Base-by-base conservation (phyloP, 345 rosid genomes). In the Adansonia digitata region DNA sequence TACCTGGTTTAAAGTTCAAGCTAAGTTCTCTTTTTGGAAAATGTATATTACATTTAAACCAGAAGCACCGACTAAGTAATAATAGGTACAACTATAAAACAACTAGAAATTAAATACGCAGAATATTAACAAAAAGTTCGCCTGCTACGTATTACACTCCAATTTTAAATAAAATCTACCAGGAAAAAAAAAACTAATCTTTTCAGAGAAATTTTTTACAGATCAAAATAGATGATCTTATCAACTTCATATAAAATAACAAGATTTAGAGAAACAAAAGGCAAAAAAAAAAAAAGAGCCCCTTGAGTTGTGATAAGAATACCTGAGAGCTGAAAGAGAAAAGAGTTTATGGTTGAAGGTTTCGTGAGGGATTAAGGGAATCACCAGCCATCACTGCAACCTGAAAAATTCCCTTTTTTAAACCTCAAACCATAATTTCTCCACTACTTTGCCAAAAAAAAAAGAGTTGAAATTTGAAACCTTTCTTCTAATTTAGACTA, bases 291-390 rank as follows among this genome's bases (percentile, higher is more conserved):
- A 43, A 42, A 18, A 71, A 37, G 17, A 34, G n/a, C 24, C 5
- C 27, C 46, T 17, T 24, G 37, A 17, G 42, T 46, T 71, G 57
- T 2, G 45, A 26, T 55, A 18, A 9, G 18, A n/a, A 11, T 65
- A 75, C 82, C 82, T 71, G 57, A 60, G 45, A 60, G 45, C 56
- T 61, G 53, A 60, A 60, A 73, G 69, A 60, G 29, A 29, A 2
- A 26, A 10, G 40, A 29, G 57, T 46, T 46, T 45, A 13, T 46
- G 53, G 20, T 43, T 4, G 26, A 24, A 56, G 53, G 35, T 48
- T 48, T 75, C 42, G 26, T 0, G 20, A 75, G 53, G 75, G 78
- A 52, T 52, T 69, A 20, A 53, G 56, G 61, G 72, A 71, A 75
- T 5, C 39, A 75, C 35, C 69, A 64, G 69, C 75, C 59, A 70